These are phyloP conservation scores for Mycena alexandri DNA, from an alignment of 768 basidiomycete species.

Conservation along the genomic window DNA sequence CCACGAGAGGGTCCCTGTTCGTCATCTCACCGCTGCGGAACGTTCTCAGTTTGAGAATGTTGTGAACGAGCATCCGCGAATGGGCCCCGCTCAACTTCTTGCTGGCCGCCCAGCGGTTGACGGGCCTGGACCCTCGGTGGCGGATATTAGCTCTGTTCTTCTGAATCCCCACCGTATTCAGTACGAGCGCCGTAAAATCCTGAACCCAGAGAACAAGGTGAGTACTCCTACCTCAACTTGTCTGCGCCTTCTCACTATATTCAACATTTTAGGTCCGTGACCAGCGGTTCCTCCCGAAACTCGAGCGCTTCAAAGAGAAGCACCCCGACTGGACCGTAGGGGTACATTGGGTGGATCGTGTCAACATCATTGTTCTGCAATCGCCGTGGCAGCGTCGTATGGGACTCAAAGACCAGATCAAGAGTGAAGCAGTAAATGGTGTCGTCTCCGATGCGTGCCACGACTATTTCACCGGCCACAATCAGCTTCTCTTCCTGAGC, in stretches of 20 bases:
- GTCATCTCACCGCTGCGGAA: conserved; percentile 8
- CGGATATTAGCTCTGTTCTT: no score
- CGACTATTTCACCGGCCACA: conserved; percentile 48
- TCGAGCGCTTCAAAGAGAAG: conserved; percentile 30
- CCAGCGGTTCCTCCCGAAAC: conserved; percentile 16
- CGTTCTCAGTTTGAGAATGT: conserved; percentile 6
- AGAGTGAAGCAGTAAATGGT: conserved; percentile 46
- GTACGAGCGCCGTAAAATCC: conserved; percentile 39
- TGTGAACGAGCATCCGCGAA: conserved; percentile 26
- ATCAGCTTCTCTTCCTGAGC: conserved; percentile 47
- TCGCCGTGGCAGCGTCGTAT: conserved; percentile 38
- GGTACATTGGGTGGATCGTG: conserved; percentile 26
- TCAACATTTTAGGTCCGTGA: conserved; percentile 14
- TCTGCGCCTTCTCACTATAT: background rate
- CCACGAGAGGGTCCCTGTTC: conserved; percentile 11
- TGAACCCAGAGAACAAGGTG: conserved; percentile 23
- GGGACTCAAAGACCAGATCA: conserved; percentile 35
- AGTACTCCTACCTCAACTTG: background rate
- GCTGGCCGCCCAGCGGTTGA: no score
- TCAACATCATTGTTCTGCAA: conserved; percentile 40
- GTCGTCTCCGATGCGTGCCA: conserved; percentile 53
- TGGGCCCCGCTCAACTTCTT: conserved; percentile 36
- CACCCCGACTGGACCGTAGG: conserved; percentile 35
- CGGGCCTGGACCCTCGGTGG: no score
- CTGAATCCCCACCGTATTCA: no score